phyloP scores from a whole-genome alignment of 345 rosid species.

The Euphorbia peplus region DNA sequence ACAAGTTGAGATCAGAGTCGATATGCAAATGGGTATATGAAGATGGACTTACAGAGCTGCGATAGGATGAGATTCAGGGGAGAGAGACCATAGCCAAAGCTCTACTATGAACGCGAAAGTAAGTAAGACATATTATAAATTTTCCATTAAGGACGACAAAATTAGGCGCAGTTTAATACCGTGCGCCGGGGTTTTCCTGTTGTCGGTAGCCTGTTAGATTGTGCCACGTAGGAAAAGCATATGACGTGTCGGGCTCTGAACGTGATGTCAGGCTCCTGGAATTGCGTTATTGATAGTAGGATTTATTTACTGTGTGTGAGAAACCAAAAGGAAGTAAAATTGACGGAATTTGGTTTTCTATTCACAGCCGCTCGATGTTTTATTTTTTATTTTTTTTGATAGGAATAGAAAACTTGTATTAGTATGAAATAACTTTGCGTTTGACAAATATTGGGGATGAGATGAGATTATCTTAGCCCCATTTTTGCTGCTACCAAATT shows the following conservation, averaged over 20 bases:
- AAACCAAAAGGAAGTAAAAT: background rate
- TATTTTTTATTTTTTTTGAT: too few relatives aligned
- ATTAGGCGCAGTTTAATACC: conserved; percentile 33
- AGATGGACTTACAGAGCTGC: background rate
- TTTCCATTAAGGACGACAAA: background rate
- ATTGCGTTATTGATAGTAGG: conserved; percentile 14
- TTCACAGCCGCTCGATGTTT: too few relatives aligned
- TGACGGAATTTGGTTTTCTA: too few relatives aligned
- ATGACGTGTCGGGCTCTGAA: conserved; percentile 17
- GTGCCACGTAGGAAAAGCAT: conserved; percentile 34
- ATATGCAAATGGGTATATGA: background rate
- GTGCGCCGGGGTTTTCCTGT: conserved; percentile 25
- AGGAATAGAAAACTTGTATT: too few relatives aligned
- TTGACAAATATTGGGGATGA: too few relatives aligned
- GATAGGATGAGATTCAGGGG: background rate
- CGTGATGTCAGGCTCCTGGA: conserved; percentile 4
- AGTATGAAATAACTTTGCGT: too few relatives aligned
- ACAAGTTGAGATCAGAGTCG: background rate
- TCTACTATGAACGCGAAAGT: conserved; percentile 14
- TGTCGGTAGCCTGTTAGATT: conserved; percentile 59
- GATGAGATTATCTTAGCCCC: too few relatives aligned
- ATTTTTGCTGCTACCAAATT: too few relatives aligned
- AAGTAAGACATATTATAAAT: too few relatives aligned
- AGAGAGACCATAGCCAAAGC: background rate
- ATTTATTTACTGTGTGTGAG: background rate